Percentiles rank a stretch among this genome's conserved stretches.
phyloP scores from a whole-genome alignment of 192 early-diverging fungal genomes.

The Backusella mclennaniae region DNA sequence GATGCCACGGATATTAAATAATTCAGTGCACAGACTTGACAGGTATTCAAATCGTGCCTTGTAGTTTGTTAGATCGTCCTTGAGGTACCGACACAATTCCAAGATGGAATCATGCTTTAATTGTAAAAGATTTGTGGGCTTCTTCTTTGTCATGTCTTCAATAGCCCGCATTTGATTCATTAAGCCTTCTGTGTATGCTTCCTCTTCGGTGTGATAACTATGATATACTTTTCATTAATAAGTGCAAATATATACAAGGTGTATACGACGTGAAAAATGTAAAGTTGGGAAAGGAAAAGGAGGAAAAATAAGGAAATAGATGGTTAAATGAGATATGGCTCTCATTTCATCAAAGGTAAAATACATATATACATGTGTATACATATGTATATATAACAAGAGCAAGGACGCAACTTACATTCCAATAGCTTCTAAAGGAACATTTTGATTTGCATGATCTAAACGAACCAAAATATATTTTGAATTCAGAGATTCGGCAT shows the following conservation, averaged over 20 bases:
- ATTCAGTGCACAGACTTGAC: background rate
- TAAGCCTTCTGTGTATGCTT: background rate
- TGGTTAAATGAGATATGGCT: no score
- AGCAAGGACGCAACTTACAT: background rate
- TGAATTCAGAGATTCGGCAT: background rate
- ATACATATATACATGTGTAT: background rate
- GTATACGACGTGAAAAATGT: background rate
- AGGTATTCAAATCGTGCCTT: conserved; percentile 1
- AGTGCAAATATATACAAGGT: background rate
- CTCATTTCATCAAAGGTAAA: background rate
- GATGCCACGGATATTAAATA: background rate
- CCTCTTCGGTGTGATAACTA: conserved; percentile 6
- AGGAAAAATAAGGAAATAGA: no score
- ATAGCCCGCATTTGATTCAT: conserved; percentile 8
- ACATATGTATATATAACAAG: background rate
- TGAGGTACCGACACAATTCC: conserved; percentile 2
- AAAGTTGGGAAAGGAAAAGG: background rate
- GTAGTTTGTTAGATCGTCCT: conserved; percentile 1
- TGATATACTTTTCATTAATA: background rate
- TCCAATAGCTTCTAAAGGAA: background rate
- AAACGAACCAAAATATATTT: background rate
- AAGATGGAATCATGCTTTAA: background rate
- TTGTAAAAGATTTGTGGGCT: background rate
- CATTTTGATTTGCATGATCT: background rate
- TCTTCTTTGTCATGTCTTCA: background rate